Evolutionary conservation across 1,284 basidiomycete species (phyloP).

Genomic region (Marasmius sp.): DNA sequence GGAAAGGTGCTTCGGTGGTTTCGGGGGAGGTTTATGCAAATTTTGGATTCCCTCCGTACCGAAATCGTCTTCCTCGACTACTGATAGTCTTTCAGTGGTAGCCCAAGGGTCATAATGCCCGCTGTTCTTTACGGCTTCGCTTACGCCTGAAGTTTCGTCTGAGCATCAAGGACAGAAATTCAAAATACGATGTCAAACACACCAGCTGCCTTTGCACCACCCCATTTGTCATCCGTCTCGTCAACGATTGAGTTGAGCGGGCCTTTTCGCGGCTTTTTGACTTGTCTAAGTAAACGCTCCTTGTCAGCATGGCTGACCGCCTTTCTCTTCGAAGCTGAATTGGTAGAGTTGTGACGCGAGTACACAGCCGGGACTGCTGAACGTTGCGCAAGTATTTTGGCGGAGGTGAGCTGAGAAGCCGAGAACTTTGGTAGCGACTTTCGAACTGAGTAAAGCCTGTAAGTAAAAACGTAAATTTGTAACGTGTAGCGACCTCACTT

Average conservation of each 20-base stretch:
- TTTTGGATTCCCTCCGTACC: background rate
- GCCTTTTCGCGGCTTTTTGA: constrained; percentile 65
- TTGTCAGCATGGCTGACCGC: constrained; percentile 62
- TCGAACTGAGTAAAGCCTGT: constrained; percentile 44
- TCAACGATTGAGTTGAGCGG: constrained; percentile 72
- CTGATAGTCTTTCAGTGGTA: background rate
- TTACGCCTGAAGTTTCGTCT: constrained; percentile 45
- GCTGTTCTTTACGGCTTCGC: constrained; percentile 68
- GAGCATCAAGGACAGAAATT: background rate
- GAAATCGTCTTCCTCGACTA: constrained; percentile 4
- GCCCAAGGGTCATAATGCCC: constrained; percentile 78
- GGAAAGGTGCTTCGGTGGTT: constrained; percentile 32
- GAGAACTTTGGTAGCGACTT: constrained; percentile 56
- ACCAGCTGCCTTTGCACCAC: constrained; percentile 8
- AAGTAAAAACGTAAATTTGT: background rate
- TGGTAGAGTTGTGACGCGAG: constrained; percentile 43
- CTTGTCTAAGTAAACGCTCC: constrained; percentile 71
- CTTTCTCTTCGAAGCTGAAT: constrained; percentile 34
- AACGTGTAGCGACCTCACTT: constrained; percentile 39
- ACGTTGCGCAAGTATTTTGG: constrained; percentile 81
- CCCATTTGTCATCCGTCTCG: constrained; percentile 42
- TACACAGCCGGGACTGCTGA: constrained; percentile 84
- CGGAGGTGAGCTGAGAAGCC: constrained; percentile 61
- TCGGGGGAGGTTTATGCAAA: background rate
- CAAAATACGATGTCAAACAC: background rate